phyloP scores from a whole-genome alignment of 768 basidiomycete species.

The Mycena epipterygia region DNA sequence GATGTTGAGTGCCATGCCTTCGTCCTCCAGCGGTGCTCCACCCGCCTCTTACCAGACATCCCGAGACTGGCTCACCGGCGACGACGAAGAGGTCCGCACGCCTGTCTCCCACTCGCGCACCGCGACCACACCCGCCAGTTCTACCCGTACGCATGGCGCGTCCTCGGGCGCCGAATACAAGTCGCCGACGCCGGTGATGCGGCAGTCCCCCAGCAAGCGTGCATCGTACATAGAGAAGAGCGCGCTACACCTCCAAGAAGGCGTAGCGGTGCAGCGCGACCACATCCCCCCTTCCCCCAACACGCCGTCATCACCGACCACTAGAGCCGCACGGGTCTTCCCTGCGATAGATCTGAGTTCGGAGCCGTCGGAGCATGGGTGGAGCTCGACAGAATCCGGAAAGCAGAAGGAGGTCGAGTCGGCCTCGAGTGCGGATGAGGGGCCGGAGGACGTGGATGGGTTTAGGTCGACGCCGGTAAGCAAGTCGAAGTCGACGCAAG shows the following conservation, averaged over 20 bases:
- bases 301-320: conserved; percentile 35
- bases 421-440: conserved; percentile 74
- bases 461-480: conserved; percentile 38
- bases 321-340: conserved; percentile 33
- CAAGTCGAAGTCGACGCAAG: conserved; percentile 41
- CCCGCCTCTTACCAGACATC: conserved; percentile 44
- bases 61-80: conserved; percentile 84
- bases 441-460: conserved; percentile 60
- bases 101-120: conserved; percentile 28
- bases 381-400: conserved; percentile 34
- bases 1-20: not conserved
- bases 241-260: conserved; percentile 54
- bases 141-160: not conserved
- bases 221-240: conserved; percentile 73
- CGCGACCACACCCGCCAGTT: conserved; percentile 34
- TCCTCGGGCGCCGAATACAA: conserved; percentile 4
- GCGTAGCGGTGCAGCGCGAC: conserved; percentile 54
- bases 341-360: conserved; percentile 63
- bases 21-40: conserved; percentile 22
- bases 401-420: conserved; percentile 51
- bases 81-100: conserved; percentile 50
- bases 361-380: conserved; percentile 36
- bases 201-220: conserved; percentile 81
- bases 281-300: conserved; percentile 38
- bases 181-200: conserved; percentile 61